Conservation (phyloP, 768 basidiomycete genomes). For the Russula vinacea region DNA sequence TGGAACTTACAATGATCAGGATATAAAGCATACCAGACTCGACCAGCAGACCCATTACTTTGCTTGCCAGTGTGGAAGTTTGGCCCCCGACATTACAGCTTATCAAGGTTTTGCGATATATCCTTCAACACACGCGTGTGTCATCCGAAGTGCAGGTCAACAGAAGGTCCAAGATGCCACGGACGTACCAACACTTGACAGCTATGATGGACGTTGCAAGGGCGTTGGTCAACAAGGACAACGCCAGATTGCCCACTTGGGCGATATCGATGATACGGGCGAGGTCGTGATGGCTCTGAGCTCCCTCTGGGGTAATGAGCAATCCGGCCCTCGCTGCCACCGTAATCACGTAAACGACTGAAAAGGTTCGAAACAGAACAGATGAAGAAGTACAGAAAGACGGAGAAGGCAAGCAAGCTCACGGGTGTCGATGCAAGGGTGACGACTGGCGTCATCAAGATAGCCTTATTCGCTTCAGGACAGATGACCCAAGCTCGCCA, state of each 20-base stretch:
- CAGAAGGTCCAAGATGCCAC: background rate
- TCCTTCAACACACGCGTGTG: slow-evolving; percentile 1
- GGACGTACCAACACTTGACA: slow-evolving; percentile 5
- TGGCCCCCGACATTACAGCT: background rate
- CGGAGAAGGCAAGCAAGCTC: background rate
- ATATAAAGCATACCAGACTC: slow-evolving; percentile 19
- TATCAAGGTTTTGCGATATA: background rate
- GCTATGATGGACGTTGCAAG: slow-evolving; percentile 12
- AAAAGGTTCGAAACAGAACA: background rate
- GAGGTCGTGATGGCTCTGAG: background rate
- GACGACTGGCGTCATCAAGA: slow-evolving; percentile 2
- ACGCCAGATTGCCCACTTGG: slow-evolving; percentile 2
- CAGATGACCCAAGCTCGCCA: slow-evolving; percentile 22
- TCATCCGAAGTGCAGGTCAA: background rate
- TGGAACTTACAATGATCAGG: slow-evolving; percentile 7
- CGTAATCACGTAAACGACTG: background rate
- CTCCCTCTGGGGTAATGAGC: background rate
- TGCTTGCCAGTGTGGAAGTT: background rate
- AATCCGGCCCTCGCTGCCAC: background rate
- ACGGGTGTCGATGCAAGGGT: slow-evolving; percentile 3
- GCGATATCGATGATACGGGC: background rate
- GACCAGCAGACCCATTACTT: slow-evolving; percentile 1
- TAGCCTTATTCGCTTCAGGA: background rate
- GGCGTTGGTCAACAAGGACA: slow-evolving; percentile 16
- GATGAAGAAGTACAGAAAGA: background rate